Conservation (phyloP, 306 rosid genomes). For the Casuarina equisetifolia region DNA sequence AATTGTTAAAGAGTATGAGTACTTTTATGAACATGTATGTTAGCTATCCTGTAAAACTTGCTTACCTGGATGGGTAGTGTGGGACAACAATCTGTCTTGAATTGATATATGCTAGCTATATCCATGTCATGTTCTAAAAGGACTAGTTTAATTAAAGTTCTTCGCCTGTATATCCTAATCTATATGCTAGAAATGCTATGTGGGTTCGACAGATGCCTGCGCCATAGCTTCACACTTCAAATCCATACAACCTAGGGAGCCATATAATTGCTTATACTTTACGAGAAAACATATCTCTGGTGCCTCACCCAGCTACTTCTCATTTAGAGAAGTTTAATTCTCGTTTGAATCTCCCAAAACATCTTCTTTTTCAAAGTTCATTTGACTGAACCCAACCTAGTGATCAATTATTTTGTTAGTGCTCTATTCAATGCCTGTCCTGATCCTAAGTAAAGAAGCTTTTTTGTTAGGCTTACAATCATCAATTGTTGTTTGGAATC, state of each 20-base stretch:
- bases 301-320: neutral
- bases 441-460: slow-evolving; percentile 14
- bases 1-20: neutral
- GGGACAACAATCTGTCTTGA: neutral
- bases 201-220: too few relatives aligned
- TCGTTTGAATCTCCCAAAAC: neutral
- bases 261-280: neutral
- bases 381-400: slow-evolving; percentile 17
- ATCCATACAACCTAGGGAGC: neutral
- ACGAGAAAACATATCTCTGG: neutral
- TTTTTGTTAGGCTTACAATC: neutral
- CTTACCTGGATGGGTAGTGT: neutral
- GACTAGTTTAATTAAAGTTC: neutral
- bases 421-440: slow-evolving; percentile 10
- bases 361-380: neutral
- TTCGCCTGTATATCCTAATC: too few relatives aligned
- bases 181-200: too few relatives aligned
- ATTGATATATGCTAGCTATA: neutral
- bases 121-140: neutral
- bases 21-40: neutral
- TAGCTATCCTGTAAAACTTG: neutral
- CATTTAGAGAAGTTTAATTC: neutral
- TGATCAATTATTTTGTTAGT: slow-evolving; percentile 11
- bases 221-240: too few relatives aligned
- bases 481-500: slow-evolving; percentile 12